A percentile compares a stretch with the other conserved stretches of the same genome.
phyloP scores from a whole-genome alignment of 1,284 basidiomycete genomes.

The Ceratobasidium sp. region DNA sequence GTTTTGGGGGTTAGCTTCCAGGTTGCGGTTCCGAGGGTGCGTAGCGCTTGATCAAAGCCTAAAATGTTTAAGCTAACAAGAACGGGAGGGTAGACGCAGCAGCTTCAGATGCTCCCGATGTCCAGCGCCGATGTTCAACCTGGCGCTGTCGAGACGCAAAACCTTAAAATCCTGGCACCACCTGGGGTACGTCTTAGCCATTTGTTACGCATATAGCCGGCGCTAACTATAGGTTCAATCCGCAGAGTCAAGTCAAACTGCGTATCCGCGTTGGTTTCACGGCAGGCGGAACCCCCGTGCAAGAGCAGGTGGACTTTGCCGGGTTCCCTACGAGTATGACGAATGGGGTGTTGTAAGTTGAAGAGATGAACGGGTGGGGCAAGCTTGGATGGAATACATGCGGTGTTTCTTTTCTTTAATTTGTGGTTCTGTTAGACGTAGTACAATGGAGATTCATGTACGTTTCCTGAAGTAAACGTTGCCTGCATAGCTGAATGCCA shows the following conservation, averaged over 20 bases:
- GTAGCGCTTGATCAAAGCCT: constrained; percentile 48
- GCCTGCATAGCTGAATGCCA: no score
- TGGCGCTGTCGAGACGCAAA: constrained; percentile 90
- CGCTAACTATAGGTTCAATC: background rate
- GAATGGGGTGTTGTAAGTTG: constrained; percentile 54
- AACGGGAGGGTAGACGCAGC: constrained; percentile 80
- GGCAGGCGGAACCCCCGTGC: constrained; percentile 75
- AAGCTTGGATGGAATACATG: background rate
- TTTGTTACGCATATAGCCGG: constrained; percentile 19
- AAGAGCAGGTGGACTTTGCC: constrained; percentile 95
- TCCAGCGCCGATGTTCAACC: constrained; percentile 84
- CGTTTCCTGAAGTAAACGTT: background rate
- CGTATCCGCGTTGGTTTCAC: constrained; percentile 87
- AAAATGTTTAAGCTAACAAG: constrained; percentile 29
- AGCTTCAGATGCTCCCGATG: constrained; percentile 98
- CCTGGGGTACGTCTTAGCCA: constrained; percentile 74
- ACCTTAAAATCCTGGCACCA: constrained; percentile 92
- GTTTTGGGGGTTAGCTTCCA: constrained; percentile 89
- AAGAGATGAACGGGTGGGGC: background rate
- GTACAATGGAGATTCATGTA: no score
- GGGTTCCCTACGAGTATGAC: constrained; percentile 89
- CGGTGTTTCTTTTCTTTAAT: background rate
- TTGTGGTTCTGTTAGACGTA: background rate
- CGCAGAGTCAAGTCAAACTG: constrained; percentile 84
- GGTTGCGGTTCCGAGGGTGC: constrained; percentile 96